Conservation (phyloP, 371 early-diverging fungal species). For the Rhizopus sp. region DNA sequence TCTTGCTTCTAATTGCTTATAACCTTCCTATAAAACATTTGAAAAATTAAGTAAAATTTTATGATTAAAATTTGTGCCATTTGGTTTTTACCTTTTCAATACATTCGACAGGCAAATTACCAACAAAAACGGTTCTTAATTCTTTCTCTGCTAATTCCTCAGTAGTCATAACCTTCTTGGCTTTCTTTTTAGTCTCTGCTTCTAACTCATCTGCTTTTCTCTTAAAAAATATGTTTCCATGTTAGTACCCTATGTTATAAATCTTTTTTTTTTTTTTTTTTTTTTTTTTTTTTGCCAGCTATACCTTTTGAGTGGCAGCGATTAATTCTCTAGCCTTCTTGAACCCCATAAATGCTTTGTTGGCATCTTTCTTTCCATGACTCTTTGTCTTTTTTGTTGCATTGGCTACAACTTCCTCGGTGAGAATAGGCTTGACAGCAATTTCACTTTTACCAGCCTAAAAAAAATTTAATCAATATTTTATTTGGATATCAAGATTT, state of each 20-base stretch:
- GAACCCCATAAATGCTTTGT: slow-evolving; percentile 34
- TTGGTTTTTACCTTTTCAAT: slow-evolving; percentile 68
- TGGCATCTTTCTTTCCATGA: slow-evolving; percentile 28
- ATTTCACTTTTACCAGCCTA: slow-evolving; percentile 36
- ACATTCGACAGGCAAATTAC: slow-evolving; percentile 72
- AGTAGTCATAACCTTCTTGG: slow-evolving; percentile 19
- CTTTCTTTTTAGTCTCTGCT: slow-evolving; percentile 24
- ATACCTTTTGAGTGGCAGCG: slow-evolving; percentile 31
- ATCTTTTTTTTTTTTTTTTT: slow-evolving; percentile 19
- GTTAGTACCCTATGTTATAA: too few species aligned
- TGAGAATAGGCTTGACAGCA: slow-evolving; percentile 17
- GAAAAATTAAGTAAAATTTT: not conserved
- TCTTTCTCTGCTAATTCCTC: slow-evolving; percentile 55
- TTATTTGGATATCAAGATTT: not conserved
- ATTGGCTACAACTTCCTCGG: slow-evolving; percentile 13
- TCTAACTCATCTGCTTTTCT: slow-evolving; percentile 22
- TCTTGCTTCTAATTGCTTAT: slow-evolving; percentile 61
- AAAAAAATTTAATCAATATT: not conserved
- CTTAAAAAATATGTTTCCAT: too few species aligned
- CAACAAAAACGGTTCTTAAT: slow-evolving; percentile 77
- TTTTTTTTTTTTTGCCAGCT: slow-evolving; percentile 17
- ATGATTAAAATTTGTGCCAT: too few species aligned
- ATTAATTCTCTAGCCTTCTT: slow-evolving; percentile 30
- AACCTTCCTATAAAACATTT: slow-evolving; percentile 37
- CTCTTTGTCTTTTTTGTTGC: slow-evolving; percentile 27